A percentile compares a stretch with the other conserved stretches of the same genome.
These are phyloP conservation scores for Lentinula sp. DNA, from an alignment of 768 basidiomycete genomes.

Conservation along the genomic window DNA sequence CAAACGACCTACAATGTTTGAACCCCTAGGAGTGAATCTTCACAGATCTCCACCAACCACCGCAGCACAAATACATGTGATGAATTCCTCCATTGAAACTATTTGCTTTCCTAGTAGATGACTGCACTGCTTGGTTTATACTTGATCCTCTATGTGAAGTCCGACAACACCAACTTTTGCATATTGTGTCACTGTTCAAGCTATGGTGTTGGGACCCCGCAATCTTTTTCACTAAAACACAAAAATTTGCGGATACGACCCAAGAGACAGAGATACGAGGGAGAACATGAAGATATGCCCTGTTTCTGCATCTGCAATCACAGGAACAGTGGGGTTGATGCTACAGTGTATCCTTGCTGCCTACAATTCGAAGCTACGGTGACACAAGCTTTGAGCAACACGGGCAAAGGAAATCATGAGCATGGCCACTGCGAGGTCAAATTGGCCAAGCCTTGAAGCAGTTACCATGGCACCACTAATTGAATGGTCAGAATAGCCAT, in stretches of 20 bases:
- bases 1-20: conserved; percentile 25
- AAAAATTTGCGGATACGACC: neutral
- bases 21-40: conserved; percentile 37
- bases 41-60: conserved; percentile 41
- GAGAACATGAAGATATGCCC: conserved; percentile 25
- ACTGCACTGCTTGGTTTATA: conserved; percentile 50
- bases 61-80: conserved; percentile 47
- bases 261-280: neutral
- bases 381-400: conserved; percentile 15
- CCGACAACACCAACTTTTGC: conserved; percentile 44
- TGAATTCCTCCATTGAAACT: conserved; percentile 41
- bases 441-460: conserved; percentile 48
- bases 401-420: conserved; percentile 38
- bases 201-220: conserved; percentile 50
- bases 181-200: conserved; percentile 46
- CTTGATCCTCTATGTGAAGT: conserved; percentile 54
- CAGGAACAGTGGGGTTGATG: conserved; percentile 36
- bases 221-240: conserved; percentile 23
- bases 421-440: conserved; percentile 50
- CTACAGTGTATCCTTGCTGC: conserved; percentile 44
- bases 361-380: conserved; percentile 15
- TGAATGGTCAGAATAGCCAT: too few relatives aligned
- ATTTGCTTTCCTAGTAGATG: conserved; percentile 51
- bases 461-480: conserved; percentile 41
- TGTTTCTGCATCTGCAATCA: conserved; percentile 55